A percentile compares a stretch with the other conserved stretches of the same genome.
Evolutionary conservation across 768 basidiomycete species (phyloP).

Genomic region (Solioccasus polychromus): DNA sequence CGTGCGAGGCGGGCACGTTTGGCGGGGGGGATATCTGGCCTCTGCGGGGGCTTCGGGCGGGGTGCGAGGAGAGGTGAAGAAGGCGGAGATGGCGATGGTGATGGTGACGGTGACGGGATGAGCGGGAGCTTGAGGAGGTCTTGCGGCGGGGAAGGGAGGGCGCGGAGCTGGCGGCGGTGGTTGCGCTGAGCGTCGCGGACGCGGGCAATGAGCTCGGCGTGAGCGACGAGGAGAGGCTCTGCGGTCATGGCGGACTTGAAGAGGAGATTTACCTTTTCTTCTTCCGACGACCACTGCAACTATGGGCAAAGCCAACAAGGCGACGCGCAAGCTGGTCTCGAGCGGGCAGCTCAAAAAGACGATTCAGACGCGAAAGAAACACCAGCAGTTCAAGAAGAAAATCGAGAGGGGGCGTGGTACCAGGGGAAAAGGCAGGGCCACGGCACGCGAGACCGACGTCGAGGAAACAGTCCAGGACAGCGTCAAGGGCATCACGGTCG

Average conservation of each 20-base stretch:
- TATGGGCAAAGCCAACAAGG: slow-evolving; percentile 61
- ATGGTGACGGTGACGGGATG: slow-evolving; percentile 54
- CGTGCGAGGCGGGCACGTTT: slow-evolving; percentile 70
- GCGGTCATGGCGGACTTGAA: slow-evolving; percentile 53
- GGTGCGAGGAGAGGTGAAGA: slow-evolving; percentile 41
- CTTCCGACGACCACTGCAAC: not conserved
- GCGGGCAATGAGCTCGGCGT: slow-evolving; percentile 54
- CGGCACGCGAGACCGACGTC: slow-evolving; percentile 28
- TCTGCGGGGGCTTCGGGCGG: slow-evolving; percentile 35
- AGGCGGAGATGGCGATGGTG: slow-evolving; percentile 48
- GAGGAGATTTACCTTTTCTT: not conserved
- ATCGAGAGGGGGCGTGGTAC: slow-evolving; percentile 55
- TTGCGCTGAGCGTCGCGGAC: slow-evolving; percentile 55
- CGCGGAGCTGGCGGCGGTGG: slow-evolving; percentile 54
- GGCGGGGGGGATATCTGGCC: slow-evolving; percentile 57
- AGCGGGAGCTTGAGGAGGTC: slow-evolving; percentile 56
- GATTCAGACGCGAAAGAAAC: slow-evolving; percentile 80
- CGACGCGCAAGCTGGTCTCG: slow-evolving; percentile 83
- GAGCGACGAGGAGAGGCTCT: slow-evolving; percentile 61
- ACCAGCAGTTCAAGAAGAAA: slow-evolving; percentile 73
- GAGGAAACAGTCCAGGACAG: slow-evolving; percentile 15
- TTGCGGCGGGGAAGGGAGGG: slow-evolving; percentile 52
- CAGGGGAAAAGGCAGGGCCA: slow-evolving; percentile 37
- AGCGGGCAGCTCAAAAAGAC: slow-evolving; percentile 87
- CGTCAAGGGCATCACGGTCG: slow-evolving; percentile 59